Conservation (phyloP, 768 basidiomycete genomes). For the Lentinula sp. region DNA sequence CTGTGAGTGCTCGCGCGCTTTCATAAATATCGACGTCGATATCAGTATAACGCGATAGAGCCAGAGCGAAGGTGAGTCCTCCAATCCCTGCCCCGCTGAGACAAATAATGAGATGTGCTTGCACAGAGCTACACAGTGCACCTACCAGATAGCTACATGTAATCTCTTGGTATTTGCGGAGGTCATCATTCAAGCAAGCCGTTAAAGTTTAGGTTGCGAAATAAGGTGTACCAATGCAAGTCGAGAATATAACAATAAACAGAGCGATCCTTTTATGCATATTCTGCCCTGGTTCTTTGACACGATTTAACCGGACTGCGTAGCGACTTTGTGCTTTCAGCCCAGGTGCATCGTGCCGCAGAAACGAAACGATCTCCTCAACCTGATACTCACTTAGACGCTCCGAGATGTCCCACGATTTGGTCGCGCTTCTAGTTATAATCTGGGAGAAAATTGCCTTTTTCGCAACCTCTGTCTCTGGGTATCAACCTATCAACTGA, state of each 20-base stretch:
- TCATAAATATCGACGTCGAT: slow-evolving; percentile 57
- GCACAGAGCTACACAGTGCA: slow-evolving; percentile 9
- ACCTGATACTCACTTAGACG: not conserved
- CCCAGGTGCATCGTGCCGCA: not conserved
- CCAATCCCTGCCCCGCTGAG: slow-evolving; percentile 48
- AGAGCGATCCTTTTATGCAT: not conserved
- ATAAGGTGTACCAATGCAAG: not conserved
- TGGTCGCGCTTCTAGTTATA: slow-evolving; percentile 4
- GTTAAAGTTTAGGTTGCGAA: not conserved
- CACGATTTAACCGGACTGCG: slow-evolving; percentile 11
- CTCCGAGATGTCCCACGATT: slow-evolving; percentile 9
- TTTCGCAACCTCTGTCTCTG: not conserved
- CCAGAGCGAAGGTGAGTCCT: slow-evolving; percentile 25
- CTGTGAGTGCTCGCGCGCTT: slow-evolving; percentile 39
- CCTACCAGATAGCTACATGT: slow-evolving; percentile 52
- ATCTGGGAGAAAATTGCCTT: not conserved
- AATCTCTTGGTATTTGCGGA: slow-evolving; percentile 29
- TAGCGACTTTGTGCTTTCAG: not conserved
- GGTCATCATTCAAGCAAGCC: slow-evolving; percentile 5
- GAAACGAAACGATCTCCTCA: not conserved
- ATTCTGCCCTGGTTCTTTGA: slow-evolving; percentile 2
- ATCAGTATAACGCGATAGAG: slow-evolving; percentile 42
- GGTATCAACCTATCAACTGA: not conserved
- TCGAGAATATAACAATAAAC: not conserved
- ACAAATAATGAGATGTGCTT: slow-evolving; percentile 10